Evolutionary conservation across 495 filamentous ascomycete genomes (phyloP).

Genomic region (Hyaloscypha bicolor): DNA sequence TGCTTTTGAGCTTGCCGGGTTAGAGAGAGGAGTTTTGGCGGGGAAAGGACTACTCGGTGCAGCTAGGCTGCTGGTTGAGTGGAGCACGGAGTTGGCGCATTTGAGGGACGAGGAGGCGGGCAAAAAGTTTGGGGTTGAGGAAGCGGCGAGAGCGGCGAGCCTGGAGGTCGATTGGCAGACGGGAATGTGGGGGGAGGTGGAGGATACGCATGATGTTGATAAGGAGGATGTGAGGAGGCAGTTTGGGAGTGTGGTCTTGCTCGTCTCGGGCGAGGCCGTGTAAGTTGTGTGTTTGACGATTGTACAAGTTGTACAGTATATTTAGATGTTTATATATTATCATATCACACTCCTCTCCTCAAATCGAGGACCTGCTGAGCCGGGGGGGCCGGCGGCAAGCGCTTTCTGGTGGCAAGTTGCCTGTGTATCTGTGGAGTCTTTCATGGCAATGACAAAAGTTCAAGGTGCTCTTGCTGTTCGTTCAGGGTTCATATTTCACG

Average conservation of each 20-base stretch:
- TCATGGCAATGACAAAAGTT: too few species aligned
- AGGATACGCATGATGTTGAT: conserved; percentile 97
- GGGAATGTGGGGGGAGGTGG: conserved; percentile 90
- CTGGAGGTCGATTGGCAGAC: conserved; percentile 94
- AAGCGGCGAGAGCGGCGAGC: conserved; percentile 48
- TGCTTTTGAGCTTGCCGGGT: conserved; percentile 77
- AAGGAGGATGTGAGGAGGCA: conserved; percentile 89
- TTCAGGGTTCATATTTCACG: too few species aligned
- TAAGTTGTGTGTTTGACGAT: conserved; percentile 2
- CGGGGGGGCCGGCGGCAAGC: too few species aligned
- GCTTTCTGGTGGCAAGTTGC: not conserved
- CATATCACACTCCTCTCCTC: not conserved
- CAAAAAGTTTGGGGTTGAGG: conserved; percentile 54
- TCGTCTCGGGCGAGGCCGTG: conserved; percentile 61
- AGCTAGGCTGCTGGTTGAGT: conserved; percentile 78
- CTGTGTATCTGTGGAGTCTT: not conserved
- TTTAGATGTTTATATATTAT: not conserved
- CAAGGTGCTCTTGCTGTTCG: too few species aligned
- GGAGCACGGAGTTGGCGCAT: conserved; percentile 71
- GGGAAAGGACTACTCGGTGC: conserved; percentile 84
- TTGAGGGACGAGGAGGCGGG: conserved; percentile 35
- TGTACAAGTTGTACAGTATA: conserved; percentile 16
- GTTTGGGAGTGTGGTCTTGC: conserved; percentile 79
- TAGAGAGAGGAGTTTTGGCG: conserved; percentile 82
- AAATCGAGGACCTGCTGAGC: not conserved